Percentiles rank a stretch among this genome's conserved stretches.
phyloP scores from a whole-genome alignment of 192 early-diverging fungal species.

The Geranomyces variabilis region DNA sequence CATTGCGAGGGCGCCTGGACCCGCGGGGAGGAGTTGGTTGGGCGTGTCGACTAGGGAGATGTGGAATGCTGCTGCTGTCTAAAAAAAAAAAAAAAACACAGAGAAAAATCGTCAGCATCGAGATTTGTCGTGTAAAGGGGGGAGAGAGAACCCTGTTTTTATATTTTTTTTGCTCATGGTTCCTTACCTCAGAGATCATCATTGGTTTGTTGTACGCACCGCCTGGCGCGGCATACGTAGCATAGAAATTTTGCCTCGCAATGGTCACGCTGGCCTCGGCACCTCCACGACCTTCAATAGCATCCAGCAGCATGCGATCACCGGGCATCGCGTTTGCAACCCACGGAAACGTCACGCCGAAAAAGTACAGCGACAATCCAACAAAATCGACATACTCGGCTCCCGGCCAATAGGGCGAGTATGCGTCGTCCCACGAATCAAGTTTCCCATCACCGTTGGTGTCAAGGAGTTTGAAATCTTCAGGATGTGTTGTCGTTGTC shows the following conservation, averaged over 20 bases:
- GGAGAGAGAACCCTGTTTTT: background rate
- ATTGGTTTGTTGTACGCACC: constrained; percentile 36
- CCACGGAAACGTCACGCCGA: background rate
- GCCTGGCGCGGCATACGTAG: constrained; percentile 2
- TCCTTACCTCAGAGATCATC: constrained; percentile 33
- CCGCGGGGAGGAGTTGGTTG: constrained; percentile 13
- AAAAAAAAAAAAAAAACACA: background rate
- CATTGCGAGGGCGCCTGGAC: constrained; percentile 40
- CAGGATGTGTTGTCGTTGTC: constrained; percentile 10
- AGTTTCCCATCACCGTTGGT: constrained; percentile 42
- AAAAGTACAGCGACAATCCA: constrained; percentile 39
- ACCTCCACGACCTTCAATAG: constrained; percentile 2
- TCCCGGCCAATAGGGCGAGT: constrained; percentile 45
- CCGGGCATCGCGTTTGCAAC: background rate
- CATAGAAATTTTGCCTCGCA: constrained; percentile 36
- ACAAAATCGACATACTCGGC: constrained; percentile 42
- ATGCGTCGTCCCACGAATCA: constrained; percentile 42
- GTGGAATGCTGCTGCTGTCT: constrained; percentile 43
- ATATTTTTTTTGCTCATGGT: background rate
- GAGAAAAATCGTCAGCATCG: too few species aligned
- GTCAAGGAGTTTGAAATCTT: constrained; percentile 26
- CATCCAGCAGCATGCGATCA: constrained; percentile 13
- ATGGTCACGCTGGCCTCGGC: constrained; percentile 1
- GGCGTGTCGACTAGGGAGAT: constrained; percentile 10
- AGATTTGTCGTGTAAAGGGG: too few species aligned